A percentile compares a stretch with the other conserved stretches of the same genome.
Evolutionary conservation across 2,329 filamentous ascomycete genomes (phyloP).

Genomic region (Pestalotiopsis sp.): DNA sequence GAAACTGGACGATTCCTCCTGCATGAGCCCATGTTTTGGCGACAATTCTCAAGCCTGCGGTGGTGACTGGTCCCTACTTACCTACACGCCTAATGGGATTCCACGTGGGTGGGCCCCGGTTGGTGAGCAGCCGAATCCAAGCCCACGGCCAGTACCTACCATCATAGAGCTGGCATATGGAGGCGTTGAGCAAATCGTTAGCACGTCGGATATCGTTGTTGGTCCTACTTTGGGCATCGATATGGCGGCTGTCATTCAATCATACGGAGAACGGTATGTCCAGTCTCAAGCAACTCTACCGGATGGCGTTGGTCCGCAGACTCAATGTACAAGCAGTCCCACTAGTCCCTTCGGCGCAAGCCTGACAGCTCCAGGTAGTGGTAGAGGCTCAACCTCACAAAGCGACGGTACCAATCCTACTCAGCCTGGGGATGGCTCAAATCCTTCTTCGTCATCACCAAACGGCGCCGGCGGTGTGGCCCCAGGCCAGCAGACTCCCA

Average conservation of each 20-base stretch:
- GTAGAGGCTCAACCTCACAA: slow-evolving; percentile 8
- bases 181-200: slow-evolving; percentile 27
- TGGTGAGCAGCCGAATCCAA: slow-evolving; percentile 28
- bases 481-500: slow-evolving; percentile 5
- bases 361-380: not conserved
- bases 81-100: slow-evolving; percentile 43
- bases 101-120: slow-evolving; percentile 34
- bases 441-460: not conserved
- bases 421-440: slow-evolving; percentile 7
- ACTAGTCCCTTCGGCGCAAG: slow-evolving; percentile 13
- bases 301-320: slow-evolving; percentile 16
- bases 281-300: slow-evolving; percentile 28
- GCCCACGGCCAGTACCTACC: slow-evolving; percentile 26
- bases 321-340: slow-evolving; percentile 13
- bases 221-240: slow-evolving; percentile 26
- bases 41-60: slow-evolving; percentile 52
- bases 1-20: slow-evolving; percentile 46
- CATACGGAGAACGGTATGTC: slow-evolving; percentile 24
- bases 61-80: slow-evolving; percentile 47
- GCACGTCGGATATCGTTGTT: slow-evolving; percentile 25
- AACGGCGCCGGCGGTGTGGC: slow-evolving; percentile 9
- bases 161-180: slow-evolving; percentile 26
- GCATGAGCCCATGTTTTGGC: slow-evolving; percentile 53
- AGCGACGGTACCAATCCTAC: slow-evolving; percentile 9
- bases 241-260: slow-evolving; percentile 20